Base-by-base conservation (phyloP, 1,284 basidiomycete species). In the Pterulicium gracile region DNA sequence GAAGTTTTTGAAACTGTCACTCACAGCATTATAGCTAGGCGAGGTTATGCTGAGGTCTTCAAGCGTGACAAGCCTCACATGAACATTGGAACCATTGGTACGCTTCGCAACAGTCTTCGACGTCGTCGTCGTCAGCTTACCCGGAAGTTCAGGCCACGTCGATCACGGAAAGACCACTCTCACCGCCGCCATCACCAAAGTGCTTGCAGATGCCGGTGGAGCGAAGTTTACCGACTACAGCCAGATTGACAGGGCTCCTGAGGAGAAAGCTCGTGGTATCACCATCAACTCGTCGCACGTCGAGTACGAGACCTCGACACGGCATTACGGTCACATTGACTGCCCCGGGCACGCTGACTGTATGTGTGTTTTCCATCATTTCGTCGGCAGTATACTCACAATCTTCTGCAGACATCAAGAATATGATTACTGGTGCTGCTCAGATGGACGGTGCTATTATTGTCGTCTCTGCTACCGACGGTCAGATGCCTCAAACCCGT, bases 351-450 rank as follows among this genome's bases (percentile, higher is more conserved):
- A 92, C 61, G 88, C 88, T 51, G 90, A 92, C 72, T 93, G 88
- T 88, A 49, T 57, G 79, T 64, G 12, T 27, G 20, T 22, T 21
- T 51, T 2, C 40, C 35, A 34, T 13, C 7, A 34, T 18, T 34
- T 46, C 21, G 15, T 15, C 42, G 43, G 10, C 7, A 24, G 2
- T 22, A 18, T 4, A 45, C 32, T 44, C 50, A 44, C 48, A 46
- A 22, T 54, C 42, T 50, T 39, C 12, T 22, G 14, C 49, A 89
- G 85, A 90, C 65, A 89, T 90, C 65, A 89, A 92, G 66, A 97
- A 97, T 79, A 98, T 98, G 95, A 98, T 98, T 61, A 98, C 96
- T 52, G 95, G 95, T 71, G 95, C 95, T 49, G 94, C 96, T 43
- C 96, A 98, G 65, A 97, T 99, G 87, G 95, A 97, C 58, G 93